Evolutionary conservation across 768 basidiomycete genomes (phyloP).

Genomic region (Amanita rimosa): DNA sequence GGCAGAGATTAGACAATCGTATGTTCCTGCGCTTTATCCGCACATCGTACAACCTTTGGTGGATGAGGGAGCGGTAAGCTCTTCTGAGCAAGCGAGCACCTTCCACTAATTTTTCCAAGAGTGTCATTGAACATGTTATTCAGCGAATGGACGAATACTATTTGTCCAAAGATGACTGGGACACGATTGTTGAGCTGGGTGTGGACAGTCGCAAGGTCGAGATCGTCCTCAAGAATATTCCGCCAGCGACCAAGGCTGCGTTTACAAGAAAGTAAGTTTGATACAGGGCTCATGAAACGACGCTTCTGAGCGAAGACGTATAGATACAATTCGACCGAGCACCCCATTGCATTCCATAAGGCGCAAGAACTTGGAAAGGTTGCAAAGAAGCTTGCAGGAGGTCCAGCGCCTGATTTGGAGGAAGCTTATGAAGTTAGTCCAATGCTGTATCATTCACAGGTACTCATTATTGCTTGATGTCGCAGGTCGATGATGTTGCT

Average conservation of each 20-base stretch:
- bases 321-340: conserved; percentile 83
- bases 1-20: conserved; percentile 81
- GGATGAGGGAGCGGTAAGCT: conserved; percentile 61
- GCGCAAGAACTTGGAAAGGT: conserved; percentile 68
- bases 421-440: conserved; percentile 73
- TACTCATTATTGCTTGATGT: background rate
- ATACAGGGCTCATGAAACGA: background rate
- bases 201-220: conserved; percentile 74
- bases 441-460: background rate
- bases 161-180: conserved; percentile 93
- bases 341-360: conserved; percentile 94
- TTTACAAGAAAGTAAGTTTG: conserved; percentile 72
- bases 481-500: conserved; percentile 33
- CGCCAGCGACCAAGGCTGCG: conserved; percentile 66
- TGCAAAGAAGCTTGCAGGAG: conserved; percentile 70
- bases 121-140: conserved; percentile 74
- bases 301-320: background rate
- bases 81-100: conserved; percentile 1
- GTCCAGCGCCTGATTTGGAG: conserved; percentile 80
- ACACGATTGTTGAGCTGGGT: conserved; percentile 88
- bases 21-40: conserved; percentile 81
- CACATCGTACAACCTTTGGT: conserved; percentile 72
- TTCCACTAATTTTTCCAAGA: conserved; percentile 27
- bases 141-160: conserved; percentile 90
- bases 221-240: conserved; percentile 70